Base-by-base conservation (phyloP, 805 yeast genomes). In the Candida incommunis region DNA sequence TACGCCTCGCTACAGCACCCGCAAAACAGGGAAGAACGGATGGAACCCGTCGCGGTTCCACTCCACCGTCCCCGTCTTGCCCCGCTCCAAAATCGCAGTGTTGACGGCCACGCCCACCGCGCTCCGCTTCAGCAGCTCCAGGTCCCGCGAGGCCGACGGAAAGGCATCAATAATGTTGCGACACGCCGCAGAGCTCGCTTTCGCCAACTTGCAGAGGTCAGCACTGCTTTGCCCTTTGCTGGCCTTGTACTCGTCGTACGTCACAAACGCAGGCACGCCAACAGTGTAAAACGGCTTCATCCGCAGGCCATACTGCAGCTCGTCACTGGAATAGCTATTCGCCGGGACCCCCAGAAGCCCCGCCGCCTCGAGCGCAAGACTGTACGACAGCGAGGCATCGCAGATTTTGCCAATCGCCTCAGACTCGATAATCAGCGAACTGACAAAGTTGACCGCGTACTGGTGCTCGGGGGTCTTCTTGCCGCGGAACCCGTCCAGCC, bases 231-330 rank as follows among this genome's bases (percentile, higher is more conserved):
- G n/a, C 4, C 9, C 23, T 20, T 37, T 40, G 4, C 52, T 18
- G 3, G 44, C 43, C 20, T 41, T 26, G 46, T 44, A 59, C 21
- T 69, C 70, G 13, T 54, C 61, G 51, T 62, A 78, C 0, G 67
- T 56, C 2, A 90, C 87, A 37, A 75, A 54, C 23, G 69, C 71
- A 1, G 96, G 96, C 9, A 77, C 76, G 0, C 94, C 95, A 20
- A 87, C 80, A 0, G 86, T 73, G 21, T 80, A 74, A 65, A 82
- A 84, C 3, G 92, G 78, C 58, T 85, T 86, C 73, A 85, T 71
- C 51, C 94, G 73, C 41, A 86, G 63, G 7, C 70, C 63, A 56
- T 71, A 78, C 16, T 73, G 57, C 29, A 66, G 50, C 41, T 63
- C 63, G 2, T 53, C 48, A 3, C 51, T 29, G 2, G 61, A 45